Conservation (phyloP, 129 eudicot species). For the Gnaphalium uliginosum region DNA sequence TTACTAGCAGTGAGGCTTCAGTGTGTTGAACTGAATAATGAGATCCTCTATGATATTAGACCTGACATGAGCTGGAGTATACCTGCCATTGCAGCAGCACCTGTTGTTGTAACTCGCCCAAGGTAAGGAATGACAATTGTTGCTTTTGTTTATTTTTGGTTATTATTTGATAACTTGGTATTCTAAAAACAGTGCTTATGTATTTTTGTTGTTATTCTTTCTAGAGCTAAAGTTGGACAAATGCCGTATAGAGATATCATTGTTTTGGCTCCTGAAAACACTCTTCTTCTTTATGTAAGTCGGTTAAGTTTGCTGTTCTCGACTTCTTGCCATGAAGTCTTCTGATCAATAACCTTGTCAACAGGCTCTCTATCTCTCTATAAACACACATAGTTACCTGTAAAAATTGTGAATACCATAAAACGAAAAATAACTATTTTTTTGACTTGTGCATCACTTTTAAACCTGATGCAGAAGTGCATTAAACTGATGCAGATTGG, state of each 20-base stretch:
- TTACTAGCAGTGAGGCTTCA: conserved; percentile 70
- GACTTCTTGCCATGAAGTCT: conserved; percentile 12
- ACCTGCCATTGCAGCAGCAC: conserved; percentile 91
- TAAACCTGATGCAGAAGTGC: no score
- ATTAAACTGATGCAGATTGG: no score
- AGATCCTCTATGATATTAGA: conserved; percentile 66
- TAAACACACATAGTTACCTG: not conserved
- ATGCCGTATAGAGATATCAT: conserved; percentile 72
- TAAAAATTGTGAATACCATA: no score
- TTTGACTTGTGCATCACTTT: no score
- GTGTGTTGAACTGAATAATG: conserved; percentile 65
- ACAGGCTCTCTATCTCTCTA: no score
- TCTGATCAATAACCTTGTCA: conserved; percentile 13
- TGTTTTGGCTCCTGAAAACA: conserved; percentile 70
- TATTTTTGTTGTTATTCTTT: conserved; percentile 27
- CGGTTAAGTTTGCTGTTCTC: conserved; percentile 26
- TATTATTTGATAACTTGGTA: conserved; percentile 10
- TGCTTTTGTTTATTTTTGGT: conserved; percentile 9
- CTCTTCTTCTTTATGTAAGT: conserved; percentile 88
- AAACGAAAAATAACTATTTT: no score
- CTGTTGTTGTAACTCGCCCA: conserved; percentile 90
- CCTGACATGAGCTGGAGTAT: conserved; percentile 97
- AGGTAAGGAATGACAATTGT: conserved; percentile 47
- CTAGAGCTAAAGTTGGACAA: conserved; percentile 71
- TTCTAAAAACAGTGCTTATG: not conserved